Evolutionary conservation across 306 rosid species (phyloP).

Genomic region (Dalbergia oliveri): DNA sequence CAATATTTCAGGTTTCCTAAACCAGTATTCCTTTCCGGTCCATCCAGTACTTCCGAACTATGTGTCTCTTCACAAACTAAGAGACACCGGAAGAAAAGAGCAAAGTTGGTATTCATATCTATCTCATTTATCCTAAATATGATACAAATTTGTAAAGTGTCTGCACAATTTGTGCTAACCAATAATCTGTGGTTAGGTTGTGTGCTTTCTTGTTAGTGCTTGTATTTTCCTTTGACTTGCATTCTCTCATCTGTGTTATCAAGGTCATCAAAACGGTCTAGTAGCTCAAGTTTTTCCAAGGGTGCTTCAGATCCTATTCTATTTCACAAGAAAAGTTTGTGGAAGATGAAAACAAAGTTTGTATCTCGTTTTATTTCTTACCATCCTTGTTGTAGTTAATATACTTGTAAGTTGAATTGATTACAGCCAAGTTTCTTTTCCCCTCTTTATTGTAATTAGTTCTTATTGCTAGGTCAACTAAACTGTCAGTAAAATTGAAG

Average conservation of each 20-base stretch:
- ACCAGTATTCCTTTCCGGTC: slow-evolving; percentile 54
- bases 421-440: slow-evolving; percentile 23
- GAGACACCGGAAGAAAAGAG: slow-evolving; percentile 68
- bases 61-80: slow-evolving; percentile 60
- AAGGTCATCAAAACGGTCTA: slow-evolving; percentile 63
- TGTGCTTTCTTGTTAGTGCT: not conserved
- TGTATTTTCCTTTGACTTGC: slow-evolving; percentile 14
- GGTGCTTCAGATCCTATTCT: slow-evolving; percentile 56
- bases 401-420: slow-evolving; percentile 36
- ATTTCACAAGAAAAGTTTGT: slow-evolving; percentile 53
- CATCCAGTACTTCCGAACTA: slow-evolving; percentile 59
- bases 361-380: slow-evolving; percentile 50
- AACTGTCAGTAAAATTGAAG: slow-evolving; percentile 65
- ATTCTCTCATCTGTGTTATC: slow-evolving; percentile 43
- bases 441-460: slow-evolving; percentile 38
- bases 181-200: slow-evolving; percentile 18
- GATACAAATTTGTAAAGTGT: slow-evolving; percentile 18
- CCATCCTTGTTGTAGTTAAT: slow-evolving; percentile 34
- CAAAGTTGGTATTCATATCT: slow-evolving; percentile 75
- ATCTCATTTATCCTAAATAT: slow-evolving; percentile 34
- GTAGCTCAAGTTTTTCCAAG: slow-evolving; percentile 57
- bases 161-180: slow-evolving; percentile 23
- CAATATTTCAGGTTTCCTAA: slow-evolving; percentile 65
- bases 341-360: slow-evolving; percentile 69
- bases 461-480: slow-evolving; percentile 65